A percentile compares a stretch with the other conserved stretches of the same genome.
Evolutionary conservation across 495 filamentous ascomycete genomes (phyloP).

Genomic region (Trichoderma orchidacearum): DNA sequence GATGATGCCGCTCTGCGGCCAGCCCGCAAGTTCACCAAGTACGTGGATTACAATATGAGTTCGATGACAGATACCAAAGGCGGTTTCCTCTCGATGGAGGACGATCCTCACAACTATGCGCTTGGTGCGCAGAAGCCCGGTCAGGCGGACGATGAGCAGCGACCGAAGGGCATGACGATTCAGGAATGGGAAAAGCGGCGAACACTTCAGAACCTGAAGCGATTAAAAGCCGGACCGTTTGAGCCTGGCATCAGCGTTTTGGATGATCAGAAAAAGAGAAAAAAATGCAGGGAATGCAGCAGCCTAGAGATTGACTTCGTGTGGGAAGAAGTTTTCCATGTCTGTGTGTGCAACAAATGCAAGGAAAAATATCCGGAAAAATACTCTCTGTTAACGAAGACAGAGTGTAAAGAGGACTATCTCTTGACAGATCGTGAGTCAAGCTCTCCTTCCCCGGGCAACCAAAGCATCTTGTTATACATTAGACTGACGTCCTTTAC

Average conservation of each 20-base stretch:
- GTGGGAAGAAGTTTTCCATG: conserved; percentile 71
- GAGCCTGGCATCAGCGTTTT: conserved; percentile 73
- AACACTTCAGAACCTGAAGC: conserved; percentile 48
- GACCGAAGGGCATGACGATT: conserved; percentile 61
- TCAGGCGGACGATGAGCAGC: conserved; percentile 52
- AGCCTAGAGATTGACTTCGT: conserved; percentile 85
- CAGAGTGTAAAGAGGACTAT: conserved; percentile 90
- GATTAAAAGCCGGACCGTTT: conserved; percentile 67
- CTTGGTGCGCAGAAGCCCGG: conserved; percentile 35
- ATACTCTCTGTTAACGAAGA: conserved; percentile 91
- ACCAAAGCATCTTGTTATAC: background rate
- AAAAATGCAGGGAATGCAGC: conserved; percentile 70
- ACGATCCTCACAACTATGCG: conserved; percentile 69
- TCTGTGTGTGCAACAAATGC: conserved; percentile 57
- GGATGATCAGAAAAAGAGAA: conserved; percentile 45
- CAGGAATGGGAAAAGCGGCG: conserved; percentile 87
- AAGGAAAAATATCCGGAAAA: conserved; percentile 85
- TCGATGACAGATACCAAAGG: conserved; percentile 98
- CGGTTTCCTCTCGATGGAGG: conserved; percentile 73
- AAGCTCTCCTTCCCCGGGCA: background rate
- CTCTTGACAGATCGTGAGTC: conserved; percentile 78
- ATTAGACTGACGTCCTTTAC: conserved; percentile 2
- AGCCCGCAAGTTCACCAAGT: conserved; percentile 74
- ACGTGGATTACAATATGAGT: conserved; percentile 92
- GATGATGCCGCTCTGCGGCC: conserved; percentile 49